Conservation (phyloP, 208 protist genomes). For the Kentomonas sorsogonicus region DNA sequence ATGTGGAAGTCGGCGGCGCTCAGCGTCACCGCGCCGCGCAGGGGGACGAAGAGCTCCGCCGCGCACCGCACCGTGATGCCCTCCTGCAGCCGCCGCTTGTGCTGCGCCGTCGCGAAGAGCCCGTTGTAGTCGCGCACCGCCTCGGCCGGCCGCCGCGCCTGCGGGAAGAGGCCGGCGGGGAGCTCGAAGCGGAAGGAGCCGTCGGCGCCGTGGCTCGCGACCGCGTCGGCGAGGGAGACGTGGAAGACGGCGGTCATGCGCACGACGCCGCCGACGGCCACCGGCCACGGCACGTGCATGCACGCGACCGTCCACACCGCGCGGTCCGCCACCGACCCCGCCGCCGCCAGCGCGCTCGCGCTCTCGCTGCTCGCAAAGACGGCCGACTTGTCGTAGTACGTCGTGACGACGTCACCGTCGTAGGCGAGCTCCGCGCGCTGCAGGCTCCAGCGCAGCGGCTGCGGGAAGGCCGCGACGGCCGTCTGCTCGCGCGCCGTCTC, state of each 20-base stretch:
- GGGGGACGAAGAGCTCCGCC: constrained; percentile 37
- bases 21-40: constrained; percentile 40
- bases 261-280: constrained; percentile 39
- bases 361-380: constrained; percentile 18
- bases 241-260: constrained; percentile 44
- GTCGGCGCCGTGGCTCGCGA: constrained; percentile 15
- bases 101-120: constrained; percentile 20
- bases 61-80: constrained; percentile 22
- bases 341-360: constrained; percentile 12
- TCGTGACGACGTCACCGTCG: constrained; percentile 22
- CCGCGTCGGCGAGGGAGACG: constrained; percentile 26
- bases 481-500: constrained; percentile 36
- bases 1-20: constrained; percentile 3
- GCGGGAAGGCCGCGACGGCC: constrained; percentile 65
- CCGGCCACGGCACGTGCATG: constrained; percentile 55
- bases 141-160: constrained; percentile 22
- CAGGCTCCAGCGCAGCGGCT: constrained; percentile 48
- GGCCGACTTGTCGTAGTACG: constrained; percentile 13
- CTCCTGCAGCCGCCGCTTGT: constrained; percentile 14
- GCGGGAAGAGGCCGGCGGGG: constrained; percentile 48
- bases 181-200: constrained; percentile 33
- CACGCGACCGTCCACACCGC: constrained; percentile 30
- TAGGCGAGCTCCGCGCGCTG: constrained; percentile 29
- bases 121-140: constrained; percentile 41
- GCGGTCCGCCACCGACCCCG: constrained; percentile 19